These are phyloP conservation scores for Gossypium gossypioides DNA, from an alignment of 441 rosid species.

Conservation along the genomic window DNA sequence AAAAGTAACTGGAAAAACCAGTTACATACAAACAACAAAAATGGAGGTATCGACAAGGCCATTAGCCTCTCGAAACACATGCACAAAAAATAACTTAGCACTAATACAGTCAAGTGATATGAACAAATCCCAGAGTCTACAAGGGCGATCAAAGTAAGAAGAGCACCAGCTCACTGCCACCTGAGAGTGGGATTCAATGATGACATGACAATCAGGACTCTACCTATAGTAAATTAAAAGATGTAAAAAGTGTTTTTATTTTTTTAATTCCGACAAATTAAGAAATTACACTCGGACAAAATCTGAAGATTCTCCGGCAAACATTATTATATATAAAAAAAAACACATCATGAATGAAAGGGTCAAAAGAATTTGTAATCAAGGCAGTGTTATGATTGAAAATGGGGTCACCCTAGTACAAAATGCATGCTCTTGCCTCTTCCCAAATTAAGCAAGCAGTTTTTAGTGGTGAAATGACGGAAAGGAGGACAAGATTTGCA, in stretches of 20 bases:
- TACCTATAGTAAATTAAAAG: background rate
- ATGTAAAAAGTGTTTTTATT: no score
- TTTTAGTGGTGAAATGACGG: background rate
- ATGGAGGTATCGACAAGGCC: no score
- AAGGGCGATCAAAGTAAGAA: no score
- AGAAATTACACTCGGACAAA: background rate
- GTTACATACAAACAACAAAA: no score
- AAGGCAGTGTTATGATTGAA: constrained; percentile 3
- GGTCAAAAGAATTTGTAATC: constrained; percentile 7
- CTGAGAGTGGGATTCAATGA: no score
- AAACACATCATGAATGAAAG: background rate
- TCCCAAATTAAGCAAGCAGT: background rate
- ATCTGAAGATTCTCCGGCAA: background rate
- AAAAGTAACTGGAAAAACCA: no score
- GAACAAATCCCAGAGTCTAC: no score
- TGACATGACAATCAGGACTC: no score
- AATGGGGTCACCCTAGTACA: background rate
- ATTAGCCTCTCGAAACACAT: no score
- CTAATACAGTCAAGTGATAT: no score
- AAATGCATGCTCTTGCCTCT: background rate
- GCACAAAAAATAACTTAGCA: no score
- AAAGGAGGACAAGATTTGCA: constrained; percentile 1
- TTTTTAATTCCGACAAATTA: background rate
- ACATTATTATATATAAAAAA: background rate
- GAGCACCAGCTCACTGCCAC: no score